Base-by-base conservation (phyloP, 1,284 basidiomycete genomes). In the Ustilago sp. region DNA sequence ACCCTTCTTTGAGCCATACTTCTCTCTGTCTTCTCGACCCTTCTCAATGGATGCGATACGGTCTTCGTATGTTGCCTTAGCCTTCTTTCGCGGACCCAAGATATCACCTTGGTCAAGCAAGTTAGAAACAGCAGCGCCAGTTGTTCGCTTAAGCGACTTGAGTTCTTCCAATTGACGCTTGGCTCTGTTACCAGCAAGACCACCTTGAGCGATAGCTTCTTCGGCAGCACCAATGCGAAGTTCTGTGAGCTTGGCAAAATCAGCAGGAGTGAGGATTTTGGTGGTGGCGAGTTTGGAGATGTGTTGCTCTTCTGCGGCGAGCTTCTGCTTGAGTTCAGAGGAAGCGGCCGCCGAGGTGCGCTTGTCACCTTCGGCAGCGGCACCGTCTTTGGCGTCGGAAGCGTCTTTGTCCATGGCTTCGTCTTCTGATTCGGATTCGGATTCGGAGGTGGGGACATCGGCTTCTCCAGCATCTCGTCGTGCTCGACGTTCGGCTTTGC, bases 181-280 rank as follows among this genome's bases (percentile, higher is more conserved):
- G 41, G 79, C 78, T 1, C 80, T 75, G 32, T 68, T 69, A 23
- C 81, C 80, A 0, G 76, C 74, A 0, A 74, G 64, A 12, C 82
- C 81, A 36, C 83, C 81, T 23, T 67, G 60, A 17, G 81, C 64
- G 36, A 79, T 83, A 32, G 94, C 92, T 38, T 90, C 90, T 31
- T 91, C 89, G n/a, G 93, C 93, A 0, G 92, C 93, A 2, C 78
- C 74, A 65, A 94, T 89, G 8, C 93, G 92, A 9, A 99, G 90
- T 81, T 98, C 94, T 81, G 94, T 94, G 63, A 99, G 90, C 58
- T 98, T 88, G 0, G 93, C 93, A 86, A 98, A 99, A 87, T 99
- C 96, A 34, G 95, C 95, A 0, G 97, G 97, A 0, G 97, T 99
- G 39, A 99, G 90, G 83, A 99, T 99, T 88, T 94, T 94, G 34